Percentiles rank a stretch among this genome's conserved stretches.
Evolutionary conservation across 2,329 filamentous ascomycete genomes (phyloP).

Genomic region (Pseudocercospora macadamiae): DNA sequence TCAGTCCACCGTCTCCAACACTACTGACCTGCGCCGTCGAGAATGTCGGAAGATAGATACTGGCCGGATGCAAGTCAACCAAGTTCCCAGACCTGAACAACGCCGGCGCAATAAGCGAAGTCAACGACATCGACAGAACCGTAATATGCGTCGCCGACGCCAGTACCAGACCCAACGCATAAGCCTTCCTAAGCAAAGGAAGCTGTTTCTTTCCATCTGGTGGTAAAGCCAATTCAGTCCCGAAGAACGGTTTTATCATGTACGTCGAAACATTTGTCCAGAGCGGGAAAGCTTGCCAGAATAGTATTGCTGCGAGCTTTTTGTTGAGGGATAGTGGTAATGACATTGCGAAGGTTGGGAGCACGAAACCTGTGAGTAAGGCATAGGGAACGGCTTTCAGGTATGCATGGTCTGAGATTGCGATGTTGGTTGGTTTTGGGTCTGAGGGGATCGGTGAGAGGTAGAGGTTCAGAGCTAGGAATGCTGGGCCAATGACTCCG

Average conservation of each 20-base stretch:
- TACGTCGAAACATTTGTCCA: neutral
- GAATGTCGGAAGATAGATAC: neutral
- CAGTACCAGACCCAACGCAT: neutral
- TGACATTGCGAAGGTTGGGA: neutral
- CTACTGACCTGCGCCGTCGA: neutral
- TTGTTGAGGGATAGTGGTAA: neutral
- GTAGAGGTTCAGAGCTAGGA: neutral
- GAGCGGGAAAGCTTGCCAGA: neutral
- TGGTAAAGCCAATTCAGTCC: neutral
- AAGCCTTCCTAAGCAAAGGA: neutral
- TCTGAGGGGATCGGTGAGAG: constrained; percentile 3
- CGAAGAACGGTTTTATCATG: neutral
- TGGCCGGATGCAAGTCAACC: neutral
- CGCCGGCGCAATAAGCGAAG: neutral
- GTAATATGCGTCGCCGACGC: neutral
- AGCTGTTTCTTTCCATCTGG: neutral
- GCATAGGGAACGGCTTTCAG: neutral
- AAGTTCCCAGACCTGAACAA: neutral
- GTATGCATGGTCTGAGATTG: neutral
- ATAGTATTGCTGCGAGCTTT: neutral
- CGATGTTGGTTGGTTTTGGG: neutral
- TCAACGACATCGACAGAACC: neutral
- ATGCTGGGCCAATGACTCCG: neutral
- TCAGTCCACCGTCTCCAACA: neutral
- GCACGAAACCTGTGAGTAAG: neutral